phyloP scores from a whole-genome alignment of 2,329 filamentous ascomycete genomes.

The Microascus cirrosus region DNA sequence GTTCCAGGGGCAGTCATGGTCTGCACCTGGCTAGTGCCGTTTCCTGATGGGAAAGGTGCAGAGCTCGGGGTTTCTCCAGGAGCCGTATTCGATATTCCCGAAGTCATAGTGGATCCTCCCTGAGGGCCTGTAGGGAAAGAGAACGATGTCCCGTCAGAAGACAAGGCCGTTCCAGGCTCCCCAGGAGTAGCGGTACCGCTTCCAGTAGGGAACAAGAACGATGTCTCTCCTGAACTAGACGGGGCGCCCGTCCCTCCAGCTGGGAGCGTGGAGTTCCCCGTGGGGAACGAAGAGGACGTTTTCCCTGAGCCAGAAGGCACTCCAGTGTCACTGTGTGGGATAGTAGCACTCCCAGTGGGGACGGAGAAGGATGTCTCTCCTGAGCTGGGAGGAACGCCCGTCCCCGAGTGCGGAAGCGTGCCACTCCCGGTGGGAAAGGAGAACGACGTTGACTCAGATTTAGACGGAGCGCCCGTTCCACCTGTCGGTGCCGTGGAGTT shows the following conservation, averaged over 20 bases:
- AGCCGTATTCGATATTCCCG: neutral
- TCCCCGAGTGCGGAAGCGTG: neutral
- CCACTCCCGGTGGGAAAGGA: neutral
- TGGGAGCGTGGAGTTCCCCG: neutral
- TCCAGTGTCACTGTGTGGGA: neutral
- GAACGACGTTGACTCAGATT: neutral
- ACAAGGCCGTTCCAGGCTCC: too few species aligned
- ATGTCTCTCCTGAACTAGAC: neutral
- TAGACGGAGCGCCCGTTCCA: neutral
- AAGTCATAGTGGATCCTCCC: neutral
- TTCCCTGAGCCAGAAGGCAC: neutral
- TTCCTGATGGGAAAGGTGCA: neutral
- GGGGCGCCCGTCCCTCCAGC: neutral
- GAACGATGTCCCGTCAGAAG: too few species aligned
- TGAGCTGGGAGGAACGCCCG: neutral
- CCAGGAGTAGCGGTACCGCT: too few species aligned
- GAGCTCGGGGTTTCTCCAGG: neutral
- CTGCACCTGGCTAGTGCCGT: neutral
- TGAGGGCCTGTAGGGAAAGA: neutral
- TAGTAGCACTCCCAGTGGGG: neutral
- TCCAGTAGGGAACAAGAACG: too few species aligned
- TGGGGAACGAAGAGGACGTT: neutral
- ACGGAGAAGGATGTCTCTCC: neutral
- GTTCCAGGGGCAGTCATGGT: neutral
- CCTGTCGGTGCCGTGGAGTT: neutral